Conservation (phyloP, 2,329 filamentous ascomycete genomes). For the Colletotrichum echinochloae region DNA sequence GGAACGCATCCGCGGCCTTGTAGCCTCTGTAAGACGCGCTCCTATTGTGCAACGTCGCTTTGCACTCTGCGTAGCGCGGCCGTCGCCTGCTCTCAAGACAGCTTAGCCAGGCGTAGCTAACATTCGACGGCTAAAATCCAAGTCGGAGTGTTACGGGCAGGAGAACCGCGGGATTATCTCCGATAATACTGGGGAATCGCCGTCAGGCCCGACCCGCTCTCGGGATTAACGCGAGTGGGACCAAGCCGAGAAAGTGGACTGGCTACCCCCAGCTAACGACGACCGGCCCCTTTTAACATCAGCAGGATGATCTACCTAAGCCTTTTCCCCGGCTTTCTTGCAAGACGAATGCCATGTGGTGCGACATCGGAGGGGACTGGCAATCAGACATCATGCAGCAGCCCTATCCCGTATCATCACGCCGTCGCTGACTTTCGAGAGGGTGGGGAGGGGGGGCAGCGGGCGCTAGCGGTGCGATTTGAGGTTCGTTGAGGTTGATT, state of each 20-base stretch:
- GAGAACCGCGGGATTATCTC: slow-evolving; percentile 10
- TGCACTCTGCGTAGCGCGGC: neutral
- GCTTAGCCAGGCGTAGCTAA: neutral
- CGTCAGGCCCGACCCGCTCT: slow-evolving; percentile 13
- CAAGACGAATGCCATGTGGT: neutral
- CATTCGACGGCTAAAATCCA: neutral
- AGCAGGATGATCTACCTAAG: too few species aligned
- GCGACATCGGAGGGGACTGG: slow-evolving; percentile 29
- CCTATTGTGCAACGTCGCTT: neutral
- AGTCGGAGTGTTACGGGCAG: neutral
- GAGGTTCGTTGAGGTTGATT: slow-evolving; percentile 5
- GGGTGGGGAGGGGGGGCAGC: neutral
- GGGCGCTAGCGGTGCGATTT: slow-evolving; percentile 4
- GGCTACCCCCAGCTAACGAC: slow-evolving; percentile 20
- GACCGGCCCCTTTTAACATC: neutral
- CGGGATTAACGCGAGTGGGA: slow-evolving; percentile 10
- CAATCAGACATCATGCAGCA: slow-evolving; percentile 7
- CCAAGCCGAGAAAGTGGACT: slow-evolving; percentile 35
- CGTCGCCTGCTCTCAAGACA: neutral
- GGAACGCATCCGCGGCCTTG: neutral
- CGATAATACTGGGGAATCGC: slow-evolving; percentile 22
- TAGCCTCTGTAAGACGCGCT: neutral
- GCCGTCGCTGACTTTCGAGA: slow-evolving; percentile 2
- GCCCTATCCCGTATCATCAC: neutral
- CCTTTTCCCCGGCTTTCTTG: slow-evolving; percentile 4